Evolutionary conservation across 345 rosid genomes (phyloP).

Genomic region (Aurinia saxatilis): DNA sequence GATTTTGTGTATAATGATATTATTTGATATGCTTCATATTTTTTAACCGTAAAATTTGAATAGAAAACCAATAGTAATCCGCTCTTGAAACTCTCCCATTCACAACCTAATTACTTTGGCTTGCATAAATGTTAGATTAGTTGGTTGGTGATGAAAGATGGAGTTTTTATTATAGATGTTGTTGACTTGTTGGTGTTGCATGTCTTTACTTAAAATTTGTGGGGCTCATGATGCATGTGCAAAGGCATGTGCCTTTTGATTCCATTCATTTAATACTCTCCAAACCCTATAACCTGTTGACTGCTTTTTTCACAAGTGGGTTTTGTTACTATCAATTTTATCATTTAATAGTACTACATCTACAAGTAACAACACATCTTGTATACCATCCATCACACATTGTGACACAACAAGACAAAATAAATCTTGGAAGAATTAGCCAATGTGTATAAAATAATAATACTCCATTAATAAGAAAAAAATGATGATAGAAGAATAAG

Average conservation of each 20-base stretch:
- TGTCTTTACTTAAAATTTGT: slow-evolving; percentile 16
- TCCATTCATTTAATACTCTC: slow-evolving; percentile 11
- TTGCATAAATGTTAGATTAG: slow-evolving; percentile 19
- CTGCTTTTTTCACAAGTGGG: slow-evolving; percentile 19
- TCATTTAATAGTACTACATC: too few relatives aligned
- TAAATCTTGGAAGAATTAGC: not conserved
- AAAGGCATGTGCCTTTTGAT: slow-evolving; percentile 28
- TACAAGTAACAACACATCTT: not conserved
- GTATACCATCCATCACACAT: slow-evolving; percentile 1
- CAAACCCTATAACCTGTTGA: slow-evolving; percentile 16
- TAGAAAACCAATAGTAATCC: too few relatives aligned
- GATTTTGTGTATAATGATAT: too few relatives aligned
- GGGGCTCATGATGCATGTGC: slow-evolving; percentile 31
- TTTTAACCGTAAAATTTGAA: too few relatives aligned
- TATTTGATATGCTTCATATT: too few relatives aligned
- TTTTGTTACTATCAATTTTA: not conserved
- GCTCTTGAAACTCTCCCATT: too few relatives aligned
- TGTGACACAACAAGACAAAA: slow-evolving; percentile 13
- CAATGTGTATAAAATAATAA: not conserved
- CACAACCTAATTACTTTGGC: slow-evolving; percentile 10
- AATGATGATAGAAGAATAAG: not conserved
- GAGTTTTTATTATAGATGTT: not conserved
- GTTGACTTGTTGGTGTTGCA: slow-evolving; percentile 25
- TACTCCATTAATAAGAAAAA: not conserved
- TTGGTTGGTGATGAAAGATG: slow-evolving; percentile 19